A percentile compares a stretch with the other conserved stretches of the same genome.
phyloP scores from a whole-genome alignment of 1,284 basidiomycete species.

The Coniferiporia weirii region DNA sequence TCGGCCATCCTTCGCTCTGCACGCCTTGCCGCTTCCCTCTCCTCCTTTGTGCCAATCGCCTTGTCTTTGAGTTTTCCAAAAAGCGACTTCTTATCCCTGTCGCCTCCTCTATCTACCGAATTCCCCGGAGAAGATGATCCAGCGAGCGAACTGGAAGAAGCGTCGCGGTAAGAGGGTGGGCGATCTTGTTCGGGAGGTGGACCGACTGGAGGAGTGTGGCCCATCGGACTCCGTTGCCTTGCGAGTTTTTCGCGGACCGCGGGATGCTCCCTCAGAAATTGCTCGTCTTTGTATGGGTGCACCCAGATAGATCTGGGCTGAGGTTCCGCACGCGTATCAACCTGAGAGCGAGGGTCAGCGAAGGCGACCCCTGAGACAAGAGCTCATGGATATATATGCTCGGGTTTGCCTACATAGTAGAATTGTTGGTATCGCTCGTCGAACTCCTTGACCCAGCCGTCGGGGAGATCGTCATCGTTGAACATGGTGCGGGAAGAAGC shows the following conservation, averaged over 20 bases:
- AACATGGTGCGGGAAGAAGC: slow-evolving; percentile 14
- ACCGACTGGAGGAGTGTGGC: slow-evolving; percentile 23
- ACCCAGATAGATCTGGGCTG: slow-evolving; percentile 60
- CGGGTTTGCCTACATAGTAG: slow-evolving; percentile 34
- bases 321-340: slow-evolving; percentile 61
- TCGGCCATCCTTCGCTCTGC: slow-evolving; percentile 25
- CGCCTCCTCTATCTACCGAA: not conserved
- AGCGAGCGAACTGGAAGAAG: not conserved
- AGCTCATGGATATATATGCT: slow-evolving; percentile 13
- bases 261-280: slow-evolving; percentile 53
- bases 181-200: slow-evolving; percentile 16
- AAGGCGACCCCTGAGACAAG: slow-evolving; percentile 6
- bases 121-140: not conserved
- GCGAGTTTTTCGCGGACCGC: slow-evolving; percentile 37
- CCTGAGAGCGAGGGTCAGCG: slow-evolving; percentile 30
- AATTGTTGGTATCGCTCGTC: slow-evolving; percentile 41
- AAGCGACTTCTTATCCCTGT: slow-evolving; percentile 42
- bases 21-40: slow-evolving; percentile 45
- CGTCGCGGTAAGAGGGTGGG: not conserved
- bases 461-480: slow-evolving; percentile 38
- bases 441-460: slow-evolving; percentile 57
- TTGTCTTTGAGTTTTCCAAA: slow-evolving; percentile 59
- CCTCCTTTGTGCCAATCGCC: slow-evolving; percentile 57
- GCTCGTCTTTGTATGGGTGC: slow-evolving; percentile 65
- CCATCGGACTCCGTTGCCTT: slow-evolving; percentile 14